phyloP scores from a whole-genome alignment of 2,329 filamentous ascomycete species.

The Ascochyta pisi region DNA sequence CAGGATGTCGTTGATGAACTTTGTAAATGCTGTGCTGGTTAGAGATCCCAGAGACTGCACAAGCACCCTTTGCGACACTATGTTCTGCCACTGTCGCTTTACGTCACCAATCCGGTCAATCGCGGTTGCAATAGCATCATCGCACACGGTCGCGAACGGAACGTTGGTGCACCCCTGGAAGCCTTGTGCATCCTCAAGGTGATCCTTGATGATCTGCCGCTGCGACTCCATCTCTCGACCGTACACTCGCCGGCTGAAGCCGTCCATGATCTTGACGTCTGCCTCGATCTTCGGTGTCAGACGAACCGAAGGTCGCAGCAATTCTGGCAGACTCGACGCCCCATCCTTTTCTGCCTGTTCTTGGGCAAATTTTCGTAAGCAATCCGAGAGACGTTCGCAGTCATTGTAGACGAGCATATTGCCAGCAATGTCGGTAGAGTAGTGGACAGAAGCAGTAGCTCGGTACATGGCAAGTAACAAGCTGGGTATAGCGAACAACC shows the following conservation, averaged over 20 bases:
- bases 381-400: slow-evolving; percentile 63
- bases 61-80: slow-evolving; percentile 66
- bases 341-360: slow-evolving; percentile 49
- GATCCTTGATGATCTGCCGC: slow-evolving; percentile 66
- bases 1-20: slow-evolving; percentile 67
- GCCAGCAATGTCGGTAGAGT: slow-evolving; percentile 64
- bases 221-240: slow-evolving; percentile 70
- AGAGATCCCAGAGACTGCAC: slow-evolving; percentile 68
- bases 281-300: slow-evolving; percentile 58
- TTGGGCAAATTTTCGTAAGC: slow-evolving; percentile 58
- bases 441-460: slow-evolving; percentile 77
- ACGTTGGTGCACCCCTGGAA: slow-evolving; percentile 65
- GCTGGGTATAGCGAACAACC: slow-evolving; percentile 74
- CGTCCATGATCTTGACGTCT: slow-evolving; percentile 63
- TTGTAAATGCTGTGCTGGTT: slow-evolving; percentile 63
- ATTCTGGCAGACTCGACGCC: slow-evolving; percentile 37
- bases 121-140: slow-evolving; percentile 64
- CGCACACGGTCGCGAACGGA: slow-evolving; percentile 66
- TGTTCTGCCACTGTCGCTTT: slow-evolving; percentile 62
- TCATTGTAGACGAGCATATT: slow-evolving; percentile 73
- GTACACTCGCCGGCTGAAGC: slow-evolving; percentile 67
- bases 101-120: slow-evolving; percentile 65
- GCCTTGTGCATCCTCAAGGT: slow-evolving; percentile 68
- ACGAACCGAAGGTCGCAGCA: slow-evolving; percentile 45
- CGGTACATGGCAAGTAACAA: slow-evolving; percentile 80